Evolutionary conservation across 73 alveolate genomes (phyloP).

Genomic region (Tetrahymena elliotti): DNA sequence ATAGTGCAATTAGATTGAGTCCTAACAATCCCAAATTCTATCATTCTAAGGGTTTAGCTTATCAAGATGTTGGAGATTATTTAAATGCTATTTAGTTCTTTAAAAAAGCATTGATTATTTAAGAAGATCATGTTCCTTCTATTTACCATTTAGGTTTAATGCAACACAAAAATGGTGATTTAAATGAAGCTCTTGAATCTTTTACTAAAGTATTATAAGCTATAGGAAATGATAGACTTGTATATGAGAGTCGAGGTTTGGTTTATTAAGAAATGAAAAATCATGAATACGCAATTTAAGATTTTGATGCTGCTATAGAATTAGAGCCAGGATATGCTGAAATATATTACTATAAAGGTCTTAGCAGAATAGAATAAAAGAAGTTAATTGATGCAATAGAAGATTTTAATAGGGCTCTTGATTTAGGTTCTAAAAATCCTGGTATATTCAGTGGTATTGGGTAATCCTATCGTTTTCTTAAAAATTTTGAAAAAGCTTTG

Average conservation of each 20-base stretch:
- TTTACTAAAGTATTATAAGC: slow-evolving; percentile 55
- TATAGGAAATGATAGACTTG: slow-evolving; percentile 52
- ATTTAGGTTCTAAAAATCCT: slow-evolving; percentile 48
- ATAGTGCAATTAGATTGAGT: slow-evolving; percentile 61
- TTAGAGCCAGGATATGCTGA: slow-evolving; percentile 53
- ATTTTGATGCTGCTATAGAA: slow-evolving; percentile 66
- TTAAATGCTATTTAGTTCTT: slow-evolving; percentile 71
- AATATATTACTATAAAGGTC: slow-evolving; percentile 72
- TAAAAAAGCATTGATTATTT: slow-evolving; percentile 53
- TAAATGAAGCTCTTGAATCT: slow-evolving; percentile 66
- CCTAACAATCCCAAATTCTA: slow-evolving; percentile 68
- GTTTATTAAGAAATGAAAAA: slow-evolving; percentile 78
- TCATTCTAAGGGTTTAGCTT: slow-evolving; percentile 85
- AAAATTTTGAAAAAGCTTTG: slow-evolving; percentile 78
- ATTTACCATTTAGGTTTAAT: slow-evolving; percentile 70
- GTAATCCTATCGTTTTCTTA: slow-evolving; percentile 55
- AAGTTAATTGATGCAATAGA: slow-evolving; percentile 57
- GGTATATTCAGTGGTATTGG: slow-evolving; percentile 77
- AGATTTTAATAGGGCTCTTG: slow-evolving; percentile 63
- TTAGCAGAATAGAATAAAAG: slow-evolving; percentile 56
- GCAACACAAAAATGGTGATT: slow-evolving; percentile 59
- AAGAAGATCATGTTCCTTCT: slow-evolving; percentile 52
- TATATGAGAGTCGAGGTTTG: slow-evolving; percentile 69
- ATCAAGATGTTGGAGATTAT: slow-evolving; percentile 52
- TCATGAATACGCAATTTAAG: slow-evolving; percentile 66